Conservation (phyloP, 129 eudicot species). For the Centella asiatica region DNA sequence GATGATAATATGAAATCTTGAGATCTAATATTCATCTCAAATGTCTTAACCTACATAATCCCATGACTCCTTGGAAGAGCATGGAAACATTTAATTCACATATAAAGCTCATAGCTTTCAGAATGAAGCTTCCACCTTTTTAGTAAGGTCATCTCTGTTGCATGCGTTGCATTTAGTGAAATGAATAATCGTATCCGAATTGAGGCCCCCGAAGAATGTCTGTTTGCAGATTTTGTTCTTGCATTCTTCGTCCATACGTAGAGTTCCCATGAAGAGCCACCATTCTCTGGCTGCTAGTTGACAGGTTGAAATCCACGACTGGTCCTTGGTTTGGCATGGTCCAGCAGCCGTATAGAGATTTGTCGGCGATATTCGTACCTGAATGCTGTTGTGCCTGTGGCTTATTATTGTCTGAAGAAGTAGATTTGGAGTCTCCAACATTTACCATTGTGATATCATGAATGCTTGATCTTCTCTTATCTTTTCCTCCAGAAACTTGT, state of each 20-base stretch:
- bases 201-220: constrained; percentile 18
- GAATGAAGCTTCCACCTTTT: not conserved
- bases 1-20: not conserved
- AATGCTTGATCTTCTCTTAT: constrained; percentile 82
- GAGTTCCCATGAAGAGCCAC: constrained; percentile 28
- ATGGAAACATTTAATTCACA: not conserved
- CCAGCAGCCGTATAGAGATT: constrained; percentile 31
- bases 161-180: constrained; percentile 28
- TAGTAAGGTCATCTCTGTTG: constrained; percentile 3
- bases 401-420: constrained; percentile 21
- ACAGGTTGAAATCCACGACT: constrained; percentile 27
- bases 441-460: constrained; percentile 79
- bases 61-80: not conserved
- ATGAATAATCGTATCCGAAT: constrained; percentile 36
- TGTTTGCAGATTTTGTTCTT: constrained; percentile 9
- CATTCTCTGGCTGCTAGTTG: constrained; percentile 26
- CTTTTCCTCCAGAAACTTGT: constrained; percentile 70
- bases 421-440: constrained; percentile 34
- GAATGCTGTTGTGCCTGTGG: constrained; percentile 15
- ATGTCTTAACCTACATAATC: not conserved
- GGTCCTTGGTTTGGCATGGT: constrained; percentile 28
- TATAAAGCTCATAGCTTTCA: not conserved
- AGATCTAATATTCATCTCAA: not conserved
- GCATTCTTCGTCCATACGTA: constrained; percentile 23
- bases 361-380: constrained; percentile 18